Evolutionary conservation across 73 alveolate genomes (phyloP).

Genomic region (Tetrahymena thermophila): DNA sequence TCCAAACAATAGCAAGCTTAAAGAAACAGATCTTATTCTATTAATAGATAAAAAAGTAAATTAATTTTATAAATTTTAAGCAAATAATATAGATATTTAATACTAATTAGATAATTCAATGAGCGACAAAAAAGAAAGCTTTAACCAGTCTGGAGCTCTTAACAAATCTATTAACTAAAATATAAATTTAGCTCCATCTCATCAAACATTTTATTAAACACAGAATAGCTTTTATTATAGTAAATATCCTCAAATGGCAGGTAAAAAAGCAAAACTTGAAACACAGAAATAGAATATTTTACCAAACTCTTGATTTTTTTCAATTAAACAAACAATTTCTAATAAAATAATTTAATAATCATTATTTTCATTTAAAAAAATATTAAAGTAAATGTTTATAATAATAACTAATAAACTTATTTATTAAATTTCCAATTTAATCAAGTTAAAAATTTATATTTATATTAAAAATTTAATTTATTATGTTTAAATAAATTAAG

Average conservation of each 20-base stretch:
- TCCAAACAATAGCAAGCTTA: background rate
- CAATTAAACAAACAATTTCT: background rate
- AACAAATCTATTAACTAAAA: background rate
- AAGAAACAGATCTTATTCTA: background rate
- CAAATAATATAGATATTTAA: background rate
- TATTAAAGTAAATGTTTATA: no score
- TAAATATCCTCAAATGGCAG: background rate
- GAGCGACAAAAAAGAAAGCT: background rate
- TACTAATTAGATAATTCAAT: background rate
- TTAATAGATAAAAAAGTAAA: background rate
- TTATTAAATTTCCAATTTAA: no score
- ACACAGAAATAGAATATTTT: background rate
- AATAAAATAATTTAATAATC: no score
- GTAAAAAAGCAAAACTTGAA: background rate
- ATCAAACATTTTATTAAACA: background rate
- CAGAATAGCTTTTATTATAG: background rate
- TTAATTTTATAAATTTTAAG: no score
- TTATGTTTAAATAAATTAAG: no score
- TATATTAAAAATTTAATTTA: no score
- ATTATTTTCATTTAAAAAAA: no score
- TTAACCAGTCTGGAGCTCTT: background rate
- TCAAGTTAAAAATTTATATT: no score
- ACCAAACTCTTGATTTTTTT: background rate
- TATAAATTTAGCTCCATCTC: background rate
- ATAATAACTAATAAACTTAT: no score